A percentile compares a stretch with the other conserved stretches of the same genome.
These are phyloP conservation scores for Chlorophyllum brunneum DNA, from an alignment of 768 basidiomycete genomes.

Conservation along the genomic window DNA sequence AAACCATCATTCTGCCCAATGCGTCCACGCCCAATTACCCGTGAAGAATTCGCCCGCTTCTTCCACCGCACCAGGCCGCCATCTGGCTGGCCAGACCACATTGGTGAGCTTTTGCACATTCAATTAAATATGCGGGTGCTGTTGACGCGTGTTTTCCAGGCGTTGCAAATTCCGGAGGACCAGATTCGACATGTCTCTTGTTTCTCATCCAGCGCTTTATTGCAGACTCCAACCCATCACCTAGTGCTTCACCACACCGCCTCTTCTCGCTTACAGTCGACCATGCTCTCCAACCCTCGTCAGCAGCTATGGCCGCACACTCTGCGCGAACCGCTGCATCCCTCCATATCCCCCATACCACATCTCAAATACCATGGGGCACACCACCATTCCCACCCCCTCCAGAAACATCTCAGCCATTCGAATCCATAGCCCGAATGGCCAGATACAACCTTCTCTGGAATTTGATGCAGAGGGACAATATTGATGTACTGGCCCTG, in stretches of 20 bases:
- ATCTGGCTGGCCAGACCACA: constrained; percentile 35
- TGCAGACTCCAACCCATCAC: constrained; percentile 14
- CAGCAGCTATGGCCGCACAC: constrained; percentile 49
- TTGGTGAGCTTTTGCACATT: constrained; percentile 17
- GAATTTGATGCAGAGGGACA: constrained; percentile 32
- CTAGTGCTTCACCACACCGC: constrained; percentile 10
- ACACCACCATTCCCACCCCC: constrained; percentile 42
- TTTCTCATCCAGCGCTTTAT: constrained; percentile 56
- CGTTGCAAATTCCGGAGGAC: constrained; percentile 77
- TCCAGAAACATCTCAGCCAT: constrained; percentile 34
- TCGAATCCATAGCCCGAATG: constrained; percentile 56
- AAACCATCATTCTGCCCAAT: not conserved
- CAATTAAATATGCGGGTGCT: constrained; percentile 34
- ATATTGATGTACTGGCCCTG: constrained; percentile 47
- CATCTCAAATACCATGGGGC: constrained; percentile 55
- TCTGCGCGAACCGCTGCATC: constrained; percentile 39
- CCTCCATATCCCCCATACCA: constrained; percentile 45
- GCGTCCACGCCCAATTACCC: constrained; percentile 33
- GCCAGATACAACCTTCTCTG: constrained; percentile 47
- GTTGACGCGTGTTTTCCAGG: constrained; percentile 33
- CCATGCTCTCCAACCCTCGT: constrained; percentile 63
- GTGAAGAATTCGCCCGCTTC: constrained; percentile 44
- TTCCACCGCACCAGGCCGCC: constrained; percentile 46
- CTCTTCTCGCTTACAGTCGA: constrained; percentile 62
- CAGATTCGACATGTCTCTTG: constrained; percentile 78